These are phyloP conservation scores for Termitomyces sp. DNA, from an alignment of 768 basidiomycete genomes.

Conservation along the genomic window DNA sequence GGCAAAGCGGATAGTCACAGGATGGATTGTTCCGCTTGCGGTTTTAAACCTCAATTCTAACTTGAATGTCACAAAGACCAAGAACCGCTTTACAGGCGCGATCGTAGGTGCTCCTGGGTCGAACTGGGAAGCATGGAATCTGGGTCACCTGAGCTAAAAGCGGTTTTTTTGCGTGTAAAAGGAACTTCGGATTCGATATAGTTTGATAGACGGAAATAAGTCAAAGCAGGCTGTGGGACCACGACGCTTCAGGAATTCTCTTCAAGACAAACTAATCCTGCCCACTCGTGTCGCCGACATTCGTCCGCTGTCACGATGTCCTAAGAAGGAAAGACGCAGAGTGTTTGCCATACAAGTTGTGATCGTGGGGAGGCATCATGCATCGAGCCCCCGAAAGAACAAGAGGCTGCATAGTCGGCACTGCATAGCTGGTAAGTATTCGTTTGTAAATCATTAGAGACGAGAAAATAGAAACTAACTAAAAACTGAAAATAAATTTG, in stretches of 20 bases:
- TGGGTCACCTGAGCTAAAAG: not conserved
- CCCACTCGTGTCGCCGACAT: not conserved
- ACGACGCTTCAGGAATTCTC: not conserved
- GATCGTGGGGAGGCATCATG: too few species aligned
- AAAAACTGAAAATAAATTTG: not conserved
- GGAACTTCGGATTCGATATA: not conserved
- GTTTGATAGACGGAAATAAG: not conserved
- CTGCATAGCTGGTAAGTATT: too few species aligned
- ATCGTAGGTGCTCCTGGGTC: not conserved
- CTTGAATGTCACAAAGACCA: not conserved
- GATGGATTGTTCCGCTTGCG: not conserved
- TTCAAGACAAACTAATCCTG: not conserved
- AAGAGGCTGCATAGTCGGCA: too few species aligned
- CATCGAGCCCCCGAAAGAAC: not conserved
- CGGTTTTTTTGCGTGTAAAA: not conserved
- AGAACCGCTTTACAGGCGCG: not conserved
- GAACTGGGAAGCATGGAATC: not conserved
- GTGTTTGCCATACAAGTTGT: too few species aligned
- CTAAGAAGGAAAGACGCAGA: too few species aligned
- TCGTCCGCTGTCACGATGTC: not conserved
- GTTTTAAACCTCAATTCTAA: too few species aligned
- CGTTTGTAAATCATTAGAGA: not conserved
- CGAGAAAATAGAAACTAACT: not conserved
- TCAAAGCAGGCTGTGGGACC: not conserved
- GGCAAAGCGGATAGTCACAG: not conserved